These are phyloP conservation scores for Calonectria crousiana DNA, from an alignment of 2,329 filamentous ascomycete genomes.

Conservation along the genomic window DNA sequence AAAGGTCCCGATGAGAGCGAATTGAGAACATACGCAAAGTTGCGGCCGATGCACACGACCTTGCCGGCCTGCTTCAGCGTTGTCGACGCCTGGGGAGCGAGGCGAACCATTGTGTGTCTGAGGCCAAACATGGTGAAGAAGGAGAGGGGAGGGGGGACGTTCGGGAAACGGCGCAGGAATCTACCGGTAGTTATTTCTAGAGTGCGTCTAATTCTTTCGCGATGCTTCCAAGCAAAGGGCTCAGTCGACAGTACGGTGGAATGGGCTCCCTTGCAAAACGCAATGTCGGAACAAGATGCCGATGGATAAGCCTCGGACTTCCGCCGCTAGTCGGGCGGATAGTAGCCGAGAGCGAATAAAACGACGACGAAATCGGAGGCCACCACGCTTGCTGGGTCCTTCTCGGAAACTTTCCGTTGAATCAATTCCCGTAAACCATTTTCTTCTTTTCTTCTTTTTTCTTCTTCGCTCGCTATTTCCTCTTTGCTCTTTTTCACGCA, in stretches of 20 bases:
- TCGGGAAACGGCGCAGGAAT: background rate
- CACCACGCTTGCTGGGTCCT: background rate
- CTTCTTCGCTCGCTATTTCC: background rate
- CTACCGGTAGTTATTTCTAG: constrained; percentile 9
- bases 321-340: constrained; percentile 28
- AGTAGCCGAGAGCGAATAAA: background rate
- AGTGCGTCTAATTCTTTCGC: background rate
- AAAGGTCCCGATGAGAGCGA: constrained; percentile 27
- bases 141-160: background rate
- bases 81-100: constrained; percentile 56
- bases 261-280: constrained; percentile 7
- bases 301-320: constrained; percentile 43
- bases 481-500: background rate
- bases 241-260: background rate
- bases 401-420: background rate
- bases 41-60: constrained; percentile 93
- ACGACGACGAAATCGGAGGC: background rate
- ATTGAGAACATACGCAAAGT: constrained; percentile 83
- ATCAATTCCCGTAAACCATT: background rate
- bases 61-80: constrained; percentile 71
- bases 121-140: constrained; percentile 51
- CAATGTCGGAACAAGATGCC: constrained; percentile 38
- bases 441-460: background rate
- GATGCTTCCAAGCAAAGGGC: constrained; percentile 5
- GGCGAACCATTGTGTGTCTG: constrained; percentile 52